Base-by-base conservation (phyloP, 352 stramenopile species). In the Phytophthora vignae region DNA sequence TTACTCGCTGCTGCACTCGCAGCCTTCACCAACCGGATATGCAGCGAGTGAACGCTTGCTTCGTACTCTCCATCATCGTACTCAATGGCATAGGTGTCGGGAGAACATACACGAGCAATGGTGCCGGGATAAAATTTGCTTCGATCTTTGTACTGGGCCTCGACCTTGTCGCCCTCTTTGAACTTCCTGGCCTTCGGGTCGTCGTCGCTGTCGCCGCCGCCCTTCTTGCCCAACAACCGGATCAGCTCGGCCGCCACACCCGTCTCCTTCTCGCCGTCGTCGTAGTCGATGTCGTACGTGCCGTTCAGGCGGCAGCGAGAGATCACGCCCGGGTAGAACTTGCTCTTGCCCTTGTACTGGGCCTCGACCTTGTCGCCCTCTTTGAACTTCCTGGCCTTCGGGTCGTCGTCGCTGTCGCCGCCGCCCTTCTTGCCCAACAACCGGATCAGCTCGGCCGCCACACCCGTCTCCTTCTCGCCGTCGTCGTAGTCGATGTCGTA, bases 31-130 rank as follows among this genome's bases (percentile, higher is more conserved):
- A 65, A 31, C 5, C 69, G 60, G 49, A 87, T 85, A 2, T 79
- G 42, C 10, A 82, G 64, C 3, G 40, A 54, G 2, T 66, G 60
- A 11, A 90, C 81, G 40, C 71, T 56, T 11, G 61, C 76, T 50
- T 77, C 64, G 8, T 73, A 62, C 27, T 90, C 83, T 8, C 67
- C 57, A 38, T 72, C 64, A 15, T 71, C 64, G 44, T 70, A 70
- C 9, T 70, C 64, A 25, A 70, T 64, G 27, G 48, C 64, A 21
- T 70, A 70, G 2, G 55, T 63, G 22, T 19, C 64, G 3, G 55
- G 49, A 22, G 55, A 19, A n/a, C 61, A 29, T 12, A 40, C 55
- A 17, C 61, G 36, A 0, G 61, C 55, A 31, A 69, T 56, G n/a
- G 42, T 44, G 3, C 58, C 58, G 12, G 52, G 27, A 42, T 69